Evolutionary conservation across 768 basidiomycete species (phyloP).

Genomic region (Russula dissimulans): DNA sequence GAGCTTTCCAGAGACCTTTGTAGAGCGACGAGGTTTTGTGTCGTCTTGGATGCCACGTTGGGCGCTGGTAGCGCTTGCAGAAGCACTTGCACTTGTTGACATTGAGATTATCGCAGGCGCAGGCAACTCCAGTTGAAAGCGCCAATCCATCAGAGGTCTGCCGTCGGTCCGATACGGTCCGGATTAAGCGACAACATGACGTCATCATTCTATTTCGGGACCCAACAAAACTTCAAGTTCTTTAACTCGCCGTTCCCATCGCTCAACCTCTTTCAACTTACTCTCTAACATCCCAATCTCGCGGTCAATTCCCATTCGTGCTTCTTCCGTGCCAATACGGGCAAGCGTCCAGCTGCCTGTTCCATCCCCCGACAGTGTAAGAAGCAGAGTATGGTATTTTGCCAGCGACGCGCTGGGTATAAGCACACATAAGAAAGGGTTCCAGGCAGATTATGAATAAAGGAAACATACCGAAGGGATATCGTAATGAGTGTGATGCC

Average conservation of each 20-base stretch:
- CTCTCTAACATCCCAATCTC: constrained; percentile 63
- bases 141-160: too few relatives aligned
- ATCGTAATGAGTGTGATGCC: constrained; percentile 93
- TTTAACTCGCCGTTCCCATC: constrained; percentile 61
- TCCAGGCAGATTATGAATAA: neutral
- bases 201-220: neutral
- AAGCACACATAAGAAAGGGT: neutral
- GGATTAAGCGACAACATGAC: neutral
- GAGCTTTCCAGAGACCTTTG: constrained; percentile 76
- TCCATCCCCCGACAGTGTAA: constrained; percentile 68
- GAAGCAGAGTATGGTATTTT: constrained; percentile 82
- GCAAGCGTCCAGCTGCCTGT: constrained; percentile 64
- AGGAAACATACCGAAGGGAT: constrained; percentile 55
- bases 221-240: constrained; percentile 51
- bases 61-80: neutral
- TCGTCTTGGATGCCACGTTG: constrained; percentile 13
- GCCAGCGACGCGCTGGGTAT: constrained; percentile 63
- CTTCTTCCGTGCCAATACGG: constrained; percentile 63
- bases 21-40: constrained; percentile 56
- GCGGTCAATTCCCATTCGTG: constrained; percentile 62
- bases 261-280: constrained; percentile 58
- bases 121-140: too few relatives aligned
- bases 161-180: neutral
- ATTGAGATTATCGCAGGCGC: neutral
- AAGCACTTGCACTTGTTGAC: neutral